These are phyloP conservation scores for Diutina scorzettiae DNA, from an alignment of 1,139 yeast species.

Conservation along the genomic window DNA sequence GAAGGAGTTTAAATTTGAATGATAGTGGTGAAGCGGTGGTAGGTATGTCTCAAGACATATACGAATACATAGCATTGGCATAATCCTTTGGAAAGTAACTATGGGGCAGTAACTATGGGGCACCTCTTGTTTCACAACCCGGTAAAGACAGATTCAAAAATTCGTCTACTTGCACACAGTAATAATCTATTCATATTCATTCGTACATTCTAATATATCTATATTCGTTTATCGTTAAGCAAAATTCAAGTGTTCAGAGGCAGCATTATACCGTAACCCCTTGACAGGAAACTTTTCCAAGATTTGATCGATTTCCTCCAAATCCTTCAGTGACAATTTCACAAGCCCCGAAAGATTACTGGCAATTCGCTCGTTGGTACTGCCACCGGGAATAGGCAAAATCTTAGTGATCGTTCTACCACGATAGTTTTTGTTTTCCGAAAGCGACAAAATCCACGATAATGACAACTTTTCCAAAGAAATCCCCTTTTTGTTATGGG, in stretches of 20 bases:
- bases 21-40: too few species aligned
- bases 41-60: too few species aligned
- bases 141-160: too few species aligned
- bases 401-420: constrained; percentile 40
- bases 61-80: too few species aligned
- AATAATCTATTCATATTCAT: too few species aligned
- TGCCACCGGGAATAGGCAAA: constrained; percentile 71
- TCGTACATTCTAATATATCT: too few species aligned
- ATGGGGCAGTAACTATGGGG: too few species aligned
- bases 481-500: constrained; percentile 29
- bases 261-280: constrained; percentile 39
- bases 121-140: too few species aligned
- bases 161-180: too few species aligned
- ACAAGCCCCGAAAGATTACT: constrained; percentile 40
- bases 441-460: constrained; percentile 48
- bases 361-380: constrained; percentile 43
- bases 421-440: constrained; percentile 16
- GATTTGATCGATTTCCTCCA: constrained; percentile 35
- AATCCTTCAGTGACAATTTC: constrained; percentile 39
- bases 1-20: constrained; percentile 23
- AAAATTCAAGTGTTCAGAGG: constrained; percentile 9
- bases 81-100: too few species aligned
- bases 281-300: constrained; percentile 24
- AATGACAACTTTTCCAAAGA: constrained; percentile 60
- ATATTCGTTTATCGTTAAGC: too few species aligned